phyloP scores from a whole-genome alignment of 2,329 filamentous ascomycete species.

The Cladosporium oxysporum region DNA sequence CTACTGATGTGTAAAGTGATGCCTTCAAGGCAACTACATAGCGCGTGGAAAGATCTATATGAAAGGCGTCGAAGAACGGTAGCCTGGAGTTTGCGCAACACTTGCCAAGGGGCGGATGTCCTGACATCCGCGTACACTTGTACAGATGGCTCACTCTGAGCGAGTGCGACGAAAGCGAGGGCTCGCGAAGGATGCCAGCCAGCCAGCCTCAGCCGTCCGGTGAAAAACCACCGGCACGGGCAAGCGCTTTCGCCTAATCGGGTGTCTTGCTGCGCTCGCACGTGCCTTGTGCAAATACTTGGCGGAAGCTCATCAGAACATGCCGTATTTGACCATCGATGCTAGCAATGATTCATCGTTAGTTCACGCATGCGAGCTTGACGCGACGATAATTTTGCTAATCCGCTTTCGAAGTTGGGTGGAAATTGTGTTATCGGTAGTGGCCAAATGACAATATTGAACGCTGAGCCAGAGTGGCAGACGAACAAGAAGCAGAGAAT shows the following conservation, averaged over 20 bases:
- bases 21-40: background rate
- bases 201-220: background rate
- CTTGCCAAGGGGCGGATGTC: background rate
- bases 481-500: background rate
- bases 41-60: background rate
- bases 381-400: background rate
- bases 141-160: background rate
- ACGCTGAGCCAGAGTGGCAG: background rate
- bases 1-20: background rate
- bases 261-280: constrained; percentile 1
- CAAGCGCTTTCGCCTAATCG: background rate
- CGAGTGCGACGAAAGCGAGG: constrained; percentile 1
- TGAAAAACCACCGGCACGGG: background rate
- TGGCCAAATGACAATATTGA: background rate
- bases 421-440: background rate
- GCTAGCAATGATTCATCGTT: background rate
- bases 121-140: background rate
- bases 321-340: background rate
- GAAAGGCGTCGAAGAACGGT: background rate
- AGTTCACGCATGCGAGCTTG: background rate
- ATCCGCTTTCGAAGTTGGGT: background rate
- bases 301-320: background rate
- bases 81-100: background rate
- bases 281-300: background rate
- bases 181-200: no score